phyloP scores from a whole-genome alignment of 441 rosid genomes.

The Arabidopsis hybrid region DNA sequence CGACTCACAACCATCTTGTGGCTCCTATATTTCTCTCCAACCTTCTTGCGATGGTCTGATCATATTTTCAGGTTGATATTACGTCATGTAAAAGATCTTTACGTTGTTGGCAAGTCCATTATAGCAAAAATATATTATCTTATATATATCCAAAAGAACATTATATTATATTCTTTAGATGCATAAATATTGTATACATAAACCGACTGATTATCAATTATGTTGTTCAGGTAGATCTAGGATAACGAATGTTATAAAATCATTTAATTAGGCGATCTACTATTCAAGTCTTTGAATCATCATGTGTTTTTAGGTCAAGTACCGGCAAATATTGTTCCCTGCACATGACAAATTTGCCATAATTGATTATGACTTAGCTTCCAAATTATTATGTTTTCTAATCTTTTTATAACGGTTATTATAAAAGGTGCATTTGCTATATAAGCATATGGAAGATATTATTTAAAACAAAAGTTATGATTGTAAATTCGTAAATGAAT shows the following conservation, averaged over 20 bases:
- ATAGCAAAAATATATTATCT: not conserved
- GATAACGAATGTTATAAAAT: slow-evolving; percentile 27
- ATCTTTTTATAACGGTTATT: not conserved
- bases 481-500: not conserved
- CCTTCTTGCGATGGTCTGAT: not conserved
- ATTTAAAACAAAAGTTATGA: too few relatives aligned
- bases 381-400: slow-evolving; percentile 25
- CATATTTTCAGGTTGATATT: not conserved
- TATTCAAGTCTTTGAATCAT: slow-evolving; percentile 7
- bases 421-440: not conserved
- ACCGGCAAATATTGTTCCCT: slow-evolving; percentile 33
- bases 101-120: not conserved
- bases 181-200: slow-evolving; percentile 13
- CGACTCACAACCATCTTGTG: not conserved
- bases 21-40: not conserved
- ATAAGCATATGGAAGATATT: not conserved
- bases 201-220: slow-evolving; percentile 1
- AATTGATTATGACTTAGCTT: slow-evolving; percentile 18
- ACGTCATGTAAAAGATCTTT: not conserved
- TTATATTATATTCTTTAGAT: not conserved
- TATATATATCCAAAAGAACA: not conserved
- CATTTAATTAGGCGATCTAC: slow-evolving; percentile 23
- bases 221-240: slow-evolving; percentile 40
- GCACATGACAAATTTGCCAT: slow-evolving; percentile 37
- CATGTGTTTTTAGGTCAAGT: slow-evolving; percentile 36